Base-by-base conservation (phyloP, 2,329 filamentous ascomycete species). In the Penicillium sp. region DNA sequence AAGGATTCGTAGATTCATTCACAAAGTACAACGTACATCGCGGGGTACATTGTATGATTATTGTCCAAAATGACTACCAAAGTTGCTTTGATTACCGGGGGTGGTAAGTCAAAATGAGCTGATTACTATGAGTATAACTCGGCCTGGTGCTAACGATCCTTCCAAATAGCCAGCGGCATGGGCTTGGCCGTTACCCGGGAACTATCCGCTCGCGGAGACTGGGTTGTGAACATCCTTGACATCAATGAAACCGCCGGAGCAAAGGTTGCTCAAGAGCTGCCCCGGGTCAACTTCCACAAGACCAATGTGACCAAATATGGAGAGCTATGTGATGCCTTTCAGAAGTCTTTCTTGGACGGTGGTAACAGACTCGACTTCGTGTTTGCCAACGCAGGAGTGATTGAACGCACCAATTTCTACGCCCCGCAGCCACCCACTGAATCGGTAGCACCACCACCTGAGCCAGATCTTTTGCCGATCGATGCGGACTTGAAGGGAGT, bases 351-450 rank as follows among this genome's bases (percentile, higher is more conserved):
- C 66, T 58, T 68, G 5, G 56, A 63, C 3, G 64, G 70, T 10
- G 67, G n/a, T 22, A 33, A 69, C 14, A 65, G 73, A 3, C 46
- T 82, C 16, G 79, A 81, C 66, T 79, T 81, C 58, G 78, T 81
- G 33, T 82, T 78, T 59, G 79, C 77, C 16, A 82, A 81, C 53
- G 79, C 79, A 1, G 79, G 79, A 1, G 72, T 80, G 22, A 67
- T 79, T 8, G 77, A 80, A 52, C 64, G 70, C 19, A 63, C 69
- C 53, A 77, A 76, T 54, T 79, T 79, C 64, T 79, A 75, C 60
- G 69, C 68, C 44, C 65, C 59, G 8, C 70, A 75, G 49, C 56
- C 58, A 3, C 61, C 57, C 6, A 51, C 52, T 5, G 60, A 66
- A 7, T 45, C 45, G 27, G 51, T 55, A 4, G 24, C 29, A 10